Base-by-base conservation (phyloP, 1,139 yeast species). In the Debaryomyces sp. region DNA sequence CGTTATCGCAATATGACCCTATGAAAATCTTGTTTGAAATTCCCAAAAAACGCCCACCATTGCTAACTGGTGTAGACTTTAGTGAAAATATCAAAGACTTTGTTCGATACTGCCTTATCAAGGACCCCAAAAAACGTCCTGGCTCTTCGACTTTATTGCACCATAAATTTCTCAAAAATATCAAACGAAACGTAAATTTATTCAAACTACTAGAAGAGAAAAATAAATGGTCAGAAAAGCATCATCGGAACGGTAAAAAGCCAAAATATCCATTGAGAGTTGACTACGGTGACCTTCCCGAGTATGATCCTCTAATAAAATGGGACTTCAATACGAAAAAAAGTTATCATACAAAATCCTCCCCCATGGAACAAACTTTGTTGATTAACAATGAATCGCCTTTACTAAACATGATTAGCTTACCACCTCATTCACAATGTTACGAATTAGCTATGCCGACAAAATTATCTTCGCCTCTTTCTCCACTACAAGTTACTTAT, bases 11-110 rank as follows among this genome's bases (percentile, higher is more conserved):
- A 29, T 72, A 79, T 50, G 89, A 87, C 50, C 96, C 96, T 9
- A 78, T 87, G 82, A 84, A 86, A 56, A 87, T 88, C 0, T 71
- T 91, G 49, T 80, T 85, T 60, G 81, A 83, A 50, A 85, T 91
- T 47, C 95, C 96, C 18, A 78, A 78, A 49, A 73, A 79, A 42
- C 80, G 82, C 38, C 83, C 96, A 0, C 96, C 97, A 1, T 61
- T 66, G 7, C 69, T 91, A 48, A 69, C 65, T 5, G 80, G 80
- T 0, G 50, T 60, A 6, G 59, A 67, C 17, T 83, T 68, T 56
- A 70, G 84, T 43, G 78, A 72, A n/a, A 63, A 69, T 36, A 74
- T 85, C 38, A 81, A 84, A 57, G 82, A 78, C 50, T 88, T 88
- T 65, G 81, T 86, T 10, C 70, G 71, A 43, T 68, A 69, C 49